Percentiles rank a stretch among this genome's conserved stretches.
These are phyloP conservation scores for Persicaria maculosa DNA, from an alignment of 148 eudicot genomes.

Conservation along the genomic window DNA sequence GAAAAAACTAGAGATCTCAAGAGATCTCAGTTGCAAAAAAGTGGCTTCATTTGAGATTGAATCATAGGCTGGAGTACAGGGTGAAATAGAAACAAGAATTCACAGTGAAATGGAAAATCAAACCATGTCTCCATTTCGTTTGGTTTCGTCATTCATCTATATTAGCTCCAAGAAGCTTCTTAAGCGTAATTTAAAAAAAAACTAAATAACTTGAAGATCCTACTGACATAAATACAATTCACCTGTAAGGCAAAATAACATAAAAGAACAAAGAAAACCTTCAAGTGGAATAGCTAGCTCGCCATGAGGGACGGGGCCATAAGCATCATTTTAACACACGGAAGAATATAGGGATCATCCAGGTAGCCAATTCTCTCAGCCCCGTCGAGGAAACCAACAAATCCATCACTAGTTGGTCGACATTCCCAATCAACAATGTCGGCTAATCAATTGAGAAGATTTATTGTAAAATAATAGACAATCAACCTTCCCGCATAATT, in stretches of 20 bases:
- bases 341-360: slow-evolving; percentile 76
- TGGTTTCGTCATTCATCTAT: neutral
- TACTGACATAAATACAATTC: neutral
- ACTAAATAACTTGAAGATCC: neutral
- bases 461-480: neutral
- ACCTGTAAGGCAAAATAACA: neutral
- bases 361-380: slow-evolving; percentile 65
- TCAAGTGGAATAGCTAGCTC: slow-evolving; percentile 77
- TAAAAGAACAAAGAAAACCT: slow-evolving; percentile 33
- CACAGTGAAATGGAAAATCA: neutral
- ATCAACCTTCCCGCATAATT: neutral
- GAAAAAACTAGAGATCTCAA: no score
- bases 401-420: slow-evolving; percentile 88
- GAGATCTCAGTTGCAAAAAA: slow-evolving; percentile 87
- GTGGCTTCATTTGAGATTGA: slow-evolving; percentile 39
- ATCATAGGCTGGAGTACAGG: slow-evolving; percentile 49
- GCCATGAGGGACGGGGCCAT: slow-evolving; percentile 55
- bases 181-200: neutral
- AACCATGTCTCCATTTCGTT: neutral
- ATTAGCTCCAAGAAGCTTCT: neutral
- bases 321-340: slow-evolving; percentile 92
- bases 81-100: neutral
- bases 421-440: slow-evolving; percentile 87
- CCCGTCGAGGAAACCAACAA: slow-evolving; percentile 51
- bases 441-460: slow-evolving; percentile 34